phyloP scores from a whole-genome alignment of 768 basidiomycete species.

The Russula olivacea region DNA sequence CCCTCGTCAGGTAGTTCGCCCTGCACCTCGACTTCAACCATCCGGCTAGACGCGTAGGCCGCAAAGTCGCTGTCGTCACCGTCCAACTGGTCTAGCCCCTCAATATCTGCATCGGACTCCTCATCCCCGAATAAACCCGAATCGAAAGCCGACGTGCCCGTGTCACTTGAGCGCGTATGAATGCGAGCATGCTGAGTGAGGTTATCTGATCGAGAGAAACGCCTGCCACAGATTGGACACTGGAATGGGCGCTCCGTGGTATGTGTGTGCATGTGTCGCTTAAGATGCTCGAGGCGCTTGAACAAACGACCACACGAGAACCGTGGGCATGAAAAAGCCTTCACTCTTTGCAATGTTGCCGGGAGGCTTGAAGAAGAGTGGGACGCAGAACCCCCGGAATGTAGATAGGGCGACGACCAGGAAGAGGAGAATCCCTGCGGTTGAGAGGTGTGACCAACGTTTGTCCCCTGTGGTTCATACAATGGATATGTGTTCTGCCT shows the following conservation, averaged over 20 bases:
- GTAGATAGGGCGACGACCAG: conserved; percentile 27
- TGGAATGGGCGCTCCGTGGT: conserved; percentile 82
- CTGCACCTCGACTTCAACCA: conserved; percentile 27
- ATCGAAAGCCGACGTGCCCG: conserved; percentile 23
- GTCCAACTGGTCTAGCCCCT: conserved; percentile 36
- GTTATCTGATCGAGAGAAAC: conserved; percentile 86
- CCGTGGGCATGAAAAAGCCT: conserved; percentile 76
- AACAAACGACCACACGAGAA: conserved; percentile 80
- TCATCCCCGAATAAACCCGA: conserved; percentile 25
- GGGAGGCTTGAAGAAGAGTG: conserved; percentile 22
- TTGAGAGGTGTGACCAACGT: not conserved
- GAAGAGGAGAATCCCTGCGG: conserved; percentile 19
- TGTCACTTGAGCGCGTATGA: conserved; percentile 47
- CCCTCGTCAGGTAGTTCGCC: conserved; percentile 25
- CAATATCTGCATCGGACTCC: conserved; percentile 31
- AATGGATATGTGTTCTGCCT: conserved; percentile 22
- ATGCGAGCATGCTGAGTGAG: conserved; percentile 82
- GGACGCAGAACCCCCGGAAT: conserved; percentile 22
- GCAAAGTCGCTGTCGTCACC: conserved; percentile 26
- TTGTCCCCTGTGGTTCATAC: conserved; percentile 20
- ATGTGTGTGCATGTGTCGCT: conserved; percentile 82
- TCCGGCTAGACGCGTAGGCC: conserved; percentile 22
- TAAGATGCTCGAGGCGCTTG: conserved; percentile 90
- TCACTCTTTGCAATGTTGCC: conserved; percentile 30
- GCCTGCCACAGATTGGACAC: conserved; percentile 69